Conservation (phyloP, 2,329 filamentous ascomycete genomes). For the Aureobasidium sp. region DNA sequence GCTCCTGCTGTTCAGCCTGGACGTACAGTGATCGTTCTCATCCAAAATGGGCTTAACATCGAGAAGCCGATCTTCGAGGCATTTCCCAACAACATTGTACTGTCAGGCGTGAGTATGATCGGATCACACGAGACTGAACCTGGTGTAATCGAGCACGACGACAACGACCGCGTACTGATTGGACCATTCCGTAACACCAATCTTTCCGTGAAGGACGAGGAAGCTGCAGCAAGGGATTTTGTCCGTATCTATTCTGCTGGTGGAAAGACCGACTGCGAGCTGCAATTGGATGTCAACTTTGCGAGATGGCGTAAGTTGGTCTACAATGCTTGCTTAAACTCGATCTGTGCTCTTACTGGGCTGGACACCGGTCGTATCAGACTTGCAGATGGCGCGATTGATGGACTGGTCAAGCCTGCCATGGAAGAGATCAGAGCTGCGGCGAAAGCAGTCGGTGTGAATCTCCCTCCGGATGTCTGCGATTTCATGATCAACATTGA, state of each 20-base stretch:
- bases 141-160: constrained; percentile 45
- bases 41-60: constrained; percentile 54
- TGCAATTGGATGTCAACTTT: constrained; percentile 32
- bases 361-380: constrained; percentile 41
- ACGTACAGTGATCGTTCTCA: constrained; percentile 43
- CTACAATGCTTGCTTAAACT: constrained; percentile 42
- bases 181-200: constrained; percentile 39
- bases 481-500: constrained; percentile 42
- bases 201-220: constrained; percentile 21
- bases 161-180: constrained; percentile 41
- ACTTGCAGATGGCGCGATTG: constrained; percentile 27
- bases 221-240: constrained; percentile 34
- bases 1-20: constrained; percentile 41
- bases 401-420: constrained; percentile 40
- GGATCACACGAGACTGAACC: constrained; percentile 39
- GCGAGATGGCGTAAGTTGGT: constrained; percentile 43
- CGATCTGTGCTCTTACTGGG: constrained; percentile 42
- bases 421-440: constrained; percentile 45
- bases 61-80: constrained; percentile 43
- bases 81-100: constrained; percentile 43
- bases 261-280: constrained; percentile 35
- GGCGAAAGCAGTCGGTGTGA: constrained; percentile 32
- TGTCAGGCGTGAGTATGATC: constrained; percentile 45
- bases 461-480: constrained; percentile 37
- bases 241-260: constrained; percentile 37